A percentile compares a stretch with the other conserved stretches of the same genome.
phyloP scores from a whole-genome alignment of 352 stramenopile genomes.

The Thraustochytrium striatum region DNA sequence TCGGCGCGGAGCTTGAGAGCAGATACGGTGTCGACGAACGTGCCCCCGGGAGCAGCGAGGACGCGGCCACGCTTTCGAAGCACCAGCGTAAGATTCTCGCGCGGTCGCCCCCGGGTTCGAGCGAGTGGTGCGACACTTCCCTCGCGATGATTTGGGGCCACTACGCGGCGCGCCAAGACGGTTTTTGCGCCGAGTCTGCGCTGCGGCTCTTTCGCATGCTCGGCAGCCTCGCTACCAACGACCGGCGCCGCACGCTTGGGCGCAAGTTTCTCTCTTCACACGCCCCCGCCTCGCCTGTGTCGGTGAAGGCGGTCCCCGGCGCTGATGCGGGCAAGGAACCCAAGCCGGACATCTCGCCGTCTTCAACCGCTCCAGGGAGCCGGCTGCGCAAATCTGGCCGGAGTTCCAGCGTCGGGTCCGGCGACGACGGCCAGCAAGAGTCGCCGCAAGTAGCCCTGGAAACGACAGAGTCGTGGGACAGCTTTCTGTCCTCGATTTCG shows the following conservation, averaged over 20 bases:
- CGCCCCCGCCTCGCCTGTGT: too few species aligned
- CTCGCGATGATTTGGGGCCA: conserved; percentile 13
- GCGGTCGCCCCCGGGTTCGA: conserved; percentile 1
- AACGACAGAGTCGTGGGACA: conserved; percentile 20
- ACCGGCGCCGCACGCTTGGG: too few species aligned
- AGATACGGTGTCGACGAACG: neutral
- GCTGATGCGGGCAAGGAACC: too few species aligned
- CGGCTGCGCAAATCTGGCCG: neutral
- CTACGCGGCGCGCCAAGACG: conserved; percentile 34
- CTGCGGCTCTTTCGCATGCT: conserved; percentile 41
- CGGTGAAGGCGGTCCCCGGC: too few species aligned
- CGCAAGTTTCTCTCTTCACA: too few species aligned
- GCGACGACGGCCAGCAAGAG: too few species aligned
- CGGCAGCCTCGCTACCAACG: neutral
- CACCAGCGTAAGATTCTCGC: conserved; percentile 14
- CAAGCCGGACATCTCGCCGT: too few species aligned
- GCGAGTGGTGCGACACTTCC: conserved; percentile 23
- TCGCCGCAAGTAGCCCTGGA: too few species aligned
- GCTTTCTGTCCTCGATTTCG: conserved; percentile 17
- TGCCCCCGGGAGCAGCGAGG: neutral
- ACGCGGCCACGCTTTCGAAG: neutral
- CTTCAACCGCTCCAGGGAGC: too few species aligned
- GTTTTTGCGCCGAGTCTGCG: conserved; percentile 14
- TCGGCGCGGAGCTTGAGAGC: neutral
- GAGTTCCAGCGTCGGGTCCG: neutral